Evolutionary conservation across 495 filamentous ascomycete genomes (phyloP), one percentile per base, ranked within the genome.

Genomic region (Annulohypoxylon stygium): DNA sequence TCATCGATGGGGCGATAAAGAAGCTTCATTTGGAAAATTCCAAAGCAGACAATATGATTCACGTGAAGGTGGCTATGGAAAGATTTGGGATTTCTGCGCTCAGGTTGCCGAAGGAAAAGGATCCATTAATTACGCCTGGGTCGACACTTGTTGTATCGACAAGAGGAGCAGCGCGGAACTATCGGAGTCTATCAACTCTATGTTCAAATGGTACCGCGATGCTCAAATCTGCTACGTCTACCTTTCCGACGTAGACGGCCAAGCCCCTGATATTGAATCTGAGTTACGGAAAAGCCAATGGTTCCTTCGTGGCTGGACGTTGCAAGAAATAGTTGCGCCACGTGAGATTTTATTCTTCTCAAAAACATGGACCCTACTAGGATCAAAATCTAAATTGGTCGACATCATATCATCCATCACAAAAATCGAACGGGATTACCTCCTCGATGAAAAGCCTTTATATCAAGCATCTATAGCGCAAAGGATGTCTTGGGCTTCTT

Each of bases 161-260:
- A 54, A 54, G 4, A 12, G 11, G 10, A 54, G 23, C 12, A 54
- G 23, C 14, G 23, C 50, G 8, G 50, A 54, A 8, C 50, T 54
- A 10, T 54, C 50, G 7, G 50, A 54, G 11, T 33, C 50, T 3
- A 30, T 54, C 23, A 54, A 54, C 50, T 54, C 50, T 10, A 54
- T 54, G 50, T 54, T 54, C 50, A 33, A 33, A 4, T 54, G 50
- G 50, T 54, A 54, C 33, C 25, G 9, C 4, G 23, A 54, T n/a
- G 23, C 50, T 10, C 5, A n/a, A 2, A 14, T 33, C 12, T 54
- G 50, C 25, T 33, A 54, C 14, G 25, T n/a, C 23, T 33, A 54
- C 25, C 25, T 54, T 11, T 54, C 50, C 10, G 50, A 54, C 9
- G 50, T 33, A 4, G 48, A 51, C 48, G 18, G 8, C 18, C 16